Base-by-base conservation (phyloP, 1,139 yeast species). In the Komagataea norvegica region DNA sequence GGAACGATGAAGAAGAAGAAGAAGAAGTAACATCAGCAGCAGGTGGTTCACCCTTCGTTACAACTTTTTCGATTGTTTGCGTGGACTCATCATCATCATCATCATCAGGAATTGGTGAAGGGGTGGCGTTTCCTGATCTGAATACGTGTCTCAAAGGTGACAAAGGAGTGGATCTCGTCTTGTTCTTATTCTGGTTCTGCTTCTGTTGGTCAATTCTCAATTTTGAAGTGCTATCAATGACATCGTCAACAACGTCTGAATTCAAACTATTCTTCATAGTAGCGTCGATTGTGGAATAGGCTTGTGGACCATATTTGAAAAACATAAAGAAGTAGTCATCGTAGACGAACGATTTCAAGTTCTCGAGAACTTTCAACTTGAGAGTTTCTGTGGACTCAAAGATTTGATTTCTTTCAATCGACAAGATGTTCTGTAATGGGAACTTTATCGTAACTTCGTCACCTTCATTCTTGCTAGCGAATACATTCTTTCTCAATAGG, bases 381-480 rank as follows among this genome's bases (percentile, higher is more conserved):
- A 72, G 49, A 5, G 76, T 70, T 25, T 62, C 68, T 5, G 79
- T 74, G 19, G 59, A 56, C 10, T 76, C 77, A 37, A 75, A 61
- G 10, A 76, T 67, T 13, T 68, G 52, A 22, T 70, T 68, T 46
- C 74, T 65, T 46, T 77, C 85, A 25, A 77, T 57, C 47, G 80
- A 86, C 11, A 77, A 54, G n/a, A 89, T 65, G 49, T 79, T 80
- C 29, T 69, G 72, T 19, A 84, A 57, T 0, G 97, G 96, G 8
- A 89, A 75, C 49, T 83, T 83, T 13, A 89, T 67, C 26, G 84
- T 73, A 8, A 87, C 94, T 45, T 81, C 80, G 49, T 81, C 81
- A 15, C 80, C 81, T 28, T 72, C 67, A 55, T 85, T 84, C 34
- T 84, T 68, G 36, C 82, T 72, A 7, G 88, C 70, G 59, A 89